Percentiles rank a stretch among this genome's conserved stretches.
Evolutionary conservation across 176 grass and related monocot species (phyloP).

Genomic region (Musa schizocarpa): DNA sequence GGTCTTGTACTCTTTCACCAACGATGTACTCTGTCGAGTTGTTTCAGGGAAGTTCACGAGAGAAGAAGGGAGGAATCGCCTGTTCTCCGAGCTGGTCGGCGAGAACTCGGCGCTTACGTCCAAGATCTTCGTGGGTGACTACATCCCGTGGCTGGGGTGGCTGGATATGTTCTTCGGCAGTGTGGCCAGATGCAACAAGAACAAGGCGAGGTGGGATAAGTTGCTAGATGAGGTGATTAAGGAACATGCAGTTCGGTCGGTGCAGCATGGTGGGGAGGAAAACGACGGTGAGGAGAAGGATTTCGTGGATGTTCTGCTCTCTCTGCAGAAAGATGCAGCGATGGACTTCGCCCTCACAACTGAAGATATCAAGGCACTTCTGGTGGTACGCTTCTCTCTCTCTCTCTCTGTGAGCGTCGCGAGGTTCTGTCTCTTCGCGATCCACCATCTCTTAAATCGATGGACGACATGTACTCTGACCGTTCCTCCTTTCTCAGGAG

Average conservation of each 20-base stretch:
- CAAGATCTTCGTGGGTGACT: conserved; percentile 23
- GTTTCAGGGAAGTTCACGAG: conserved; percentile 15
- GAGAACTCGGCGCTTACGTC: not conserved
- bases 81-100: not conserved
- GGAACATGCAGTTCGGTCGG: conserved; percentile 13
- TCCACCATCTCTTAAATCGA: too few species aligned
- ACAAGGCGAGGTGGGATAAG: conserved; percentile 15
- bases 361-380: conserved; percentile 21
- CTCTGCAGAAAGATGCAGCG: not conserved
- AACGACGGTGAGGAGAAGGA: not conserved
- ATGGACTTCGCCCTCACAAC: conserved; percentile 15
- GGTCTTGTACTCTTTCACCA: conserved; percentile 11
- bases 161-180: not conserved
- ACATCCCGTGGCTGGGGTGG: conserved; percentile 20
- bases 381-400: conserved; percentile 11
- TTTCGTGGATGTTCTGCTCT: conserved; percentile 29
- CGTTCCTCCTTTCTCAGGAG: too few species aligned
- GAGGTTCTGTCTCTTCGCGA: too few species aligned
- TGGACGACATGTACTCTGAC: too few species aligned
- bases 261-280: not conserved
- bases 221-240: conserved; percentile 17
- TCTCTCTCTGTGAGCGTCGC: too few species aligned
- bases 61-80: not conserved
- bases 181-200: not conserved
- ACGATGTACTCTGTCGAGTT: conserved; percentile 22